Conservation (phyloP, 495 filamentous ascomycete genomes). For the Penicillium arizonense region DNA sequence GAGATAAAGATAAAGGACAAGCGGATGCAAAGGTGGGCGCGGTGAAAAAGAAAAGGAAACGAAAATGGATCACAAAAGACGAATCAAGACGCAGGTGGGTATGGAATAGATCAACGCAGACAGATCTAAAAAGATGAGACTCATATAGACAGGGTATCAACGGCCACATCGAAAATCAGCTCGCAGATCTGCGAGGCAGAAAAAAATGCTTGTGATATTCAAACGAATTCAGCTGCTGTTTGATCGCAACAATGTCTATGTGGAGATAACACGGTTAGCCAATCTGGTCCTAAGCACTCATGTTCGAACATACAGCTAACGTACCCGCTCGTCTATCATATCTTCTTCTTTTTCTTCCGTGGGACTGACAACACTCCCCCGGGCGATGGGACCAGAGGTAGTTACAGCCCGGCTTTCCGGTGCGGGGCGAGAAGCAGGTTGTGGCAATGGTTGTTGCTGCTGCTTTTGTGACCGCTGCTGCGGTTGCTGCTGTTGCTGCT, state of each 20-base stretch:
- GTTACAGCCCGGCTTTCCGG: constrained; percentile 61
- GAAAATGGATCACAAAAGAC: constrained; percentile 13
- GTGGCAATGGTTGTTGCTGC: constrained; percentile 21
- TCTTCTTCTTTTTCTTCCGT: constrained; percentile 58
- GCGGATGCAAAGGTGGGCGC: no score
- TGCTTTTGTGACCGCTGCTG: constrained; percentile 13
- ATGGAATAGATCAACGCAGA: constrained; percentile 14
- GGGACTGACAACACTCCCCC: constrained; percentile 59
- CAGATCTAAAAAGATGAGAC: constrained; percentile 11
- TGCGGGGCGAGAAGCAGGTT: constrained; percentile 37
- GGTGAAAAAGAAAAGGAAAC: constrained; percentile 8
- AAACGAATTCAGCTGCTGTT: constrained; percentile 35
- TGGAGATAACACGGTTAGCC: constrained; percentile 11
- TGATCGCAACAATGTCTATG: constrained; percentile 37
- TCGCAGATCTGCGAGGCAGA: constrained; percentile 17
- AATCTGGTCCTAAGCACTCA: constrained; percentile 10
- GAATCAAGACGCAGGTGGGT: constrained; percentile 13
- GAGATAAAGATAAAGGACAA: neutral
- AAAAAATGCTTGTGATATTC: constrained; percentile 19
- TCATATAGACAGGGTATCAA: constrained; percentile 37
- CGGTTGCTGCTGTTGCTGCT: constrained; percentile 20
- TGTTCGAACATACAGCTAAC: constrained; percentile 32
- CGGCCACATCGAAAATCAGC: constrained; percentile 19
- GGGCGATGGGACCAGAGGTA: constrained; percentile 53
- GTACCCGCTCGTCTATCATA: constrained; percentile 72